Evolutionary conservation across 805 yeast genomes (phyloP).

Genomic region (Ogataea trehaloabstinens): DNA sequence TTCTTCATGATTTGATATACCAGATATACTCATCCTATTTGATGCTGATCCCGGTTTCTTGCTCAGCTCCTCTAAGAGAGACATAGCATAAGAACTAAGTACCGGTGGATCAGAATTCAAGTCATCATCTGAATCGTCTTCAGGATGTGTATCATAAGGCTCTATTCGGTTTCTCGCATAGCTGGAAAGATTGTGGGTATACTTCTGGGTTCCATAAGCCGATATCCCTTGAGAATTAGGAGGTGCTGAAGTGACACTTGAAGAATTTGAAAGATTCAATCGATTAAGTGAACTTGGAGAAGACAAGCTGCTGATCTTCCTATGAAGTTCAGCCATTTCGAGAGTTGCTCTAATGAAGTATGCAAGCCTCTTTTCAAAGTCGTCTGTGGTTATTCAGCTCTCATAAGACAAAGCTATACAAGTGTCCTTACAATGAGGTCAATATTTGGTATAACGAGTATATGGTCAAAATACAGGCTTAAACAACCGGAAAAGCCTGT

Average conservation of each 20-base stretch:
- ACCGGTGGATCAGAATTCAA: conserved; percentile 50
- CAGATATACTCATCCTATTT: not conserved
- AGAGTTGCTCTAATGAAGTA: too few relatives aligned
- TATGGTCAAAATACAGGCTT: too few relatives aligned
- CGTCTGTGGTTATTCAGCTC: too few relatives aligned
- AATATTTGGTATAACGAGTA: too few relatives aligned
- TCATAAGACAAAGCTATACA: too few relatives aligned
- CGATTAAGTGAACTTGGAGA: conserved; percentile 19
- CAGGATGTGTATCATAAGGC: conserved; percentile 11
- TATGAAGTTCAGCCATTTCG: conserved; percentile 26
- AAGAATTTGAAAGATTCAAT: conserved; percentile 16
- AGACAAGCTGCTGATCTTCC: conserved; percentile 20
- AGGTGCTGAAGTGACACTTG: conserved; percentile 17
- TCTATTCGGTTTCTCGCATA: conserved; percentile 2
- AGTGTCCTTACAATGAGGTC: too few relatives aligned
- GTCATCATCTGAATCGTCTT: conserved; percentile 36
- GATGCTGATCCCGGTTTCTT: conserved; percentile 7
- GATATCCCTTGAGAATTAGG: conserved; percentile 12
- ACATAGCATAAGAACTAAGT: conserved; percentile 51
- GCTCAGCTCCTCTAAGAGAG: conserved; percentile 40
- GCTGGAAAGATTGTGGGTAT: not conserved
- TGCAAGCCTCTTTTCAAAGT: too few relatives aligned
- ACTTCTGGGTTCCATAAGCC: conserved; percentile 1
- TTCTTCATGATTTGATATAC: not conserved
- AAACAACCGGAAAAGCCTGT: too few relatives aligned